Base-by-base conservation (phyloP, 129 eudicot species). In the Escallonia herrerae region DNA sequence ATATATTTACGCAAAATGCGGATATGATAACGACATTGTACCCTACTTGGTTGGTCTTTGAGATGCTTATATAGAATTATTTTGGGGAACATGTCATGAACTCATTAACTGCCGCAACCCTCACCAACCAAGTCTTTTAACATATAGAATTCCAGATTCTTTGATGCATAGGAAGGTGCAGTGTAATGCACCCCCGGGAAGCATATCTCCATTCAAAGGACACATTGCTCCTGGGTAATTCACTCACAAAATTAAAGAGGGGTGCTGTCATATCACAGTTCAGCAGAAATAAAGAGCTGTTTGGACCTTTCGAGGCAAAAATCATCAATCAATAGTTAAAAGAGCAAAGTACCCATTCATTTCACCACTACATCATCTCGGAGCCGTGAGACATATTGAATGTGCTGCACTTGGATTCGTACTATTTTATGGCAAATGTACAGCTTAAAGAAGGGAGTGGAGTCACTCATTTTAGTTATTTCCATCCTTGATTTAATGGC, bases 51-150 rank as follows among this genome's bases (percentile, higher is more conserved):
- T 6, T 56, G 77, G 87, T 85, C 66, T 83, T 67, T 70, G 81
- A 69, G 72, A 50, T 67, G 81, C 74, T 22, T 22, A 22, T 22
- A 22, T 73, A 51, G 65, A 64, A 79, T 84, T 79, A 81, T 76
- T 22, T 22, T 79, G 82, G 75, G 86, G 65, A 76, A 87, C 77
- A 84, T 84, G 84, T 66, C 75, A 71, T 76, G 71, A 68, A 62
- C 84, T 75, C 81, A 76, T 62, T 83, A 71, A 75, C 79, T 71
- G 68, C 72, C 70, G 78, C 52, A 79, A 71, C 71, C 80, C 74
- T 71, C 68, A 78, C 90, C 86, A 77, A 80, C 63, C 6, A 58
- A 40, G 44, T 22, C 33, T 22, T 22, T 22, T 22, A 22, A 22
- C 33, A 22, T 22, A 22, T 22, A 22, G 33, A 22, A 22, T 22